Evolutionary conservation across 179 eudicot species (phyloP), one percentile per base, ranked within the genome.

Genomic region (Camellia oleifera): DNA sequence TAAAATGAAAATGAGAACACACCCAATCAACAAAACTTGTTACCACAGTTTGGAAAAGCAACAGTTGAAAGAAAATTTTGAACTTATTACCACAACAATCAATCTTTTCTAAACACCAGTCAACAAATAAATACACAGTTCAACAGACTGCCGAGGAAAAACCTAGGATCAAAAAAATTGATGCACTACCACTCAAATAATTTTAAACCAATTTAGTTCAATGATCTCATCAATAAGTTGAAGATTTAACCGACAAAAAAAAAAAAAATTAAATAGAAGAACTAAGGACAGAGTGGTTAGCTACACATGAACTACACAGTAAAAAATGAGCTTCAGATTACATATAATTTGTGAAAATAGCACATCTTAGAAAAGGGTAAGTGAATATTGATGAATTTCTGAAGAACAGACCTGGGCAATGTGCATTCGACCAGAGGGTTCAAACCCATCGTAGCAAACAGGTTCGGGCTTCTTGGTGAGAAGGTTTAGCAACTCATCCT

Each of bases 401-500:
- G 1, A 58, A 65, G 64, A 68, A 18, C 40, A 7, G 23, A 91
- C 95, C 94, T 94, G 97, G 65, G 98, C 94, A 80, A 94, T 89
- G 73, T 93, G 98, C 96, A 94, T 93, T 20, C 95, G 87, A 68
- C 98, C 93, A 5, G 98, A 95, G 2, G 98, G 98, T 79, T 95
- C 98, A 73, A 93, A 95, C 50, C 98, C 98, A 69, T 93, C 98
- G 65, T 95, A 93, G 85, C 92, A 92, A 82, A 93, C 78, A 3
- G 97, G 97, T 57, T 88, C 84, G 23, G 90, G 88, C 87, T 93
- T 95, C 62, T 87, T 84, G 6, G 88, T 74, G 56, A 93, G 88
- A 48, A 95, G 87, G 44, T 88, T 88, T 76, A 78, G 64, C 73
- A 93, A 76, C 84, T 95, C 98, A 63, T 89, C 90, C 77, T 93